These are phyloP conservation scores for Neofusicoccum sp. DNA, from an alignment of 2,329 filamentous ascomycete genomes.

Conservation along the genomic window DNA sequence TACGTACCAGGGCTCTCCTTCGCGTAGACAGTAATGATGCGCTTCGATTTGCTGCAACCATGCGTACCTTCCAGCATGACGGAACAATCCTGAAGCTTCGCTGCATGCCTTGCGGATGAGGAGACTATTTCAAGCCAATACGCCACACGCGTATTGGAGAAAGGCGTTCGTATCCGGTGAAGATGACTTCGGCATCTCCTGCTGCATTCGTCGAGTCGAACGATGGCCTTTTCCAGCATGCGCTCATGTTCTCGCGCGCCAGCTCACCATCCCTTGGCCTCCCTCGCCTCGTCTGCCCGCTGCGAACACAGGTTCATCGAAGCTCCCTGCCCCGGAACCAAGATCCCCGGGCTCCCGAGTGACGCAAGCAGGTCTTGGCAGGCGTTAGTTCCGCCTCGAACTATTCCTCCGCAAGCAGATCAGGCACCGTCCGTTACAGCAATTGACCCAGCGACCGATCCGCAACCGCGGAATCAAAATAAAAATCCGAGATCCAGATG, in stretches of 20 bases:
- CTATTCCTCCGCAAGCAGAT: slow-evolving; percentile 8
- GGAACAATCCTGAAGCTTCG: too few species aligned
- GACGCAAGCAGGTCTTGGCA: slow-evolving; percentile 3
- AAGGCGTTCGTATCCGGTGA: neutral
- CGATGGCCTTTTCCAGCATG: neutral
- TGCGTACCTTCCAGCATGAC: too few species aligned
- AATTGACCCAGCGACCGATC: neutral
- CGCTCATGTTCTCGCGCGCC: neutral
- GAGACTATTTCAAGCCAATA: neutral
- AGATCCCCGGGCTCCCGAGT: slow-evolving; percentile 1
- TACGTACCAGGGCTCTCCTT: neutral
- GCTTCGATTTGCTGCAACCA: too few species aligned
- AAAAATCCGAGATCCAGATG: neutral
- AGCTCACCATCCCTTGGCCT: neutral
- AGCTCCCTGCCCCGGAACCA: slow-evolving; percentile 4
- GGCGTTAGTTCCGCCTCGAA: neutral
- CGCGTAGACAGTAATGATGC: neutral
- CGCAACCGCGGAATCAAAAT: neutral
- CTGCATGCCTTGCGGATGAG: neutral
- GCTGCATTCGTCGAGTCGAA: neutral
- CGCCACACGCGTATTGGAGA: neutral
- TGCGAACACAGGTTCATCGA: neutral
- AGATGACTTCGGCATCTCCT: neutral
- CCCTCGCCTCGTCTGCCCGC: slow-evolving; percentile 2
- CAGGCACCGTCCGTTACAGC: slow-evolving; percentile 10